These are phyloP conservation scores for Acanthamoeba triangularis DNA, from an alignment of 208 protist species.

Conservation along the genomic window DNA sequence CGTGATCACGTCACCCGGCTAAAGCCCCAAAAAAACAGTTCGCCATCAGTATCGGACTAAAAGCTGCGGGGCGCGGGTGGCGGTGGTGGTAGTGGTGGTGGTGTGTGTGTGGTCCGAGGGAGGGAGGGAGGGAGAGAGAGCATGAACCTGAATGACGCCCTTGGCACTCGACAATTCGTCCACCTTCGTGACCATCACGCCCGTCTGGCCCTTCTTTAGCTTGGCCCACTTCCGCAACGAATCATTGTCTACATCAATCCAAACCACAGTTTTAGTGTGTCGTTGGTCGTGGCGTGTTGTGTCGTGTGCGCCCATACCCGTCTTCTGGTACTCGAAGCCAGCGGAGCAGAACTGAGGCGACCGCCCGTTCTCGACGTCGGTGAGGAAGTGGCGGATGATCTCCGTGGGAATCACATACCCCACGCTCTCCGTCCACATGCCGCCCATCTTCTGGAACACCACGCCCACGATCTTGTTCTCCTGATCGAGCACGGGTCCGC, in stretches of 20 bases:
- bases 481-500: constrained; percentile 34
- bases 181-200: constrained; percentile 48
- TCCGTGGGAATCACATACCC: constrained; percentile 38
- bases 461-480: constrained; percentile 72
- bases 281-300: neutral
- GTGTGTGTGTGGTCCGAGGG: neutral
- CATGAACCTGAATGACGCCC: neutral
- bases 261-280: neutral
- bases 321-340: constrained; percentile 40
- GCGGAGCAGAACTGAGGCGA: constrained; percentile 44
- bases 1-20: neutral
- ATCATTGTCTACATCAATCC: neutral
- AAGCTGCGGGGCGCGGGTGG: too few relatives aligned
- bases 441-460: constrained; percentile 62
- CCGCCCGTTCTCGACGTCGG: constrained; percentile 16
- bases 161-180: constrained; percentile 50
- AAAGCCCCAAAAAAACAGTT: neutral
- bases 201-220: constrained; percentile 35
- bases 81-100: neutral
- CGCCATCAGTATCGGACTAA: too few relatives aligned
- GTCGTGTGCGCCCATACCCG: neutral
- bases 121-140: neutral
- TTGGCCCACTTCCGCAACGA: constrained; percentile 7
- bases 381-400: constrained; percentile 64
- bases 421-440: constrained; percentile 39